phyloP scores from a whole-genome alignment of 2,329 filamentous ascomycete genomes.

The Lachnellula occidentalis region DNA sequence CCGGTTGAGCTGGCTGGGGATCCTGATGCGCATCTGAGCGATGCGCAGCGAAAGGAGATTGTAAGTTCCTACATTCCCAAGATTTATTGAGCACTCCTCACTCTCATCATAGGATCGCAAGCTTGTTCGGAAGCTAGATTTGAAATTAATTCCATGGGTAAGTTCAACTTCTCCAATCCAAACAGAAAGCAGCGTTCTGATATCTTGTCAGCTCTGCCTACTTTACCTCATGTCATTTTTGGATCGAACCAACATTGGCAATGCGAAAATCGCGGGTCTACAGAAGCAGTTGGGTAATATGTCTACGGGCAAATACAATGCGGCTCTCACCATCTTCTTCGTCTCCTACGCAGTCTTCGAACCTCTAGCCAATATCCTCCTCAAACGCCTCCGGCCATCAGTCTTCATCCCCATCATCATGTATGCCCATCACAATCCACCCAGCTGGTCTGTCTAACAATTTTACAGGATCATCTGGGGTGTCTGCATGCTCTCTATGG shows the following conservation, averaged over 20 bases:
- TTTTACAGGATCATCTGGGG: conserved; percentile 38
- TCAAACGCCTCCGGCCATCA: conserved; percentile 62
- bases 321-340: conserved; percentile 72
- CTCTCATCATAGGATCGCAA: conserved; percentile 8
- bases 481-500: conserved; percentile 20
- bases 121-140: conserved; percentile 15
- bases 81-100: not conserved
- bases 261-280: conserved; percentile 61
- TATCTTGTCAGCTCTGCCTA: conserved; percentile 45
- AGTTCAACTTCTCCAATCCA: conserved; percentile 45
- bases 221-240: conserved; percentile 66
- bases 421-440: conserved; percentile 33
- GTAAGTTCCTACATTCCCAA: conserved; percentile 36
- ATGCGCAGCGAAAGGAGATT: conserved; percentile 53
- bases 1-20: conserved; percentile 30
- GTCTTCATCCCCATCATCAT: conserved; percentile 78
- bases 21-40: conserved; percentile 57
- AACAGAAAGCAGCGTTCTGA: conserved; percentile 25
- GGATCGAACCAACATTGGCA: conserved; percentile 70
- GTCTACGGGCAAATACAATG: conserved; percentile 54
- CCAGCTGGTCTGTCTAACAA: not conserved
- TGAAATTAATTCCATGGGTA: conserved; percentile 36
- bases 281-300: conserved; percentile 31
- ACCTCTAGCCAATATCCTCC: conserved; percentile 65
- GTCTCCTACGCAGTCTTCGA: conserved; percentile 66